These are phyloP conservation scores for Kodamaea leandrae DNA, from an alignment of 805 yeast genomes.

Conservation along the genomic window DNA sequence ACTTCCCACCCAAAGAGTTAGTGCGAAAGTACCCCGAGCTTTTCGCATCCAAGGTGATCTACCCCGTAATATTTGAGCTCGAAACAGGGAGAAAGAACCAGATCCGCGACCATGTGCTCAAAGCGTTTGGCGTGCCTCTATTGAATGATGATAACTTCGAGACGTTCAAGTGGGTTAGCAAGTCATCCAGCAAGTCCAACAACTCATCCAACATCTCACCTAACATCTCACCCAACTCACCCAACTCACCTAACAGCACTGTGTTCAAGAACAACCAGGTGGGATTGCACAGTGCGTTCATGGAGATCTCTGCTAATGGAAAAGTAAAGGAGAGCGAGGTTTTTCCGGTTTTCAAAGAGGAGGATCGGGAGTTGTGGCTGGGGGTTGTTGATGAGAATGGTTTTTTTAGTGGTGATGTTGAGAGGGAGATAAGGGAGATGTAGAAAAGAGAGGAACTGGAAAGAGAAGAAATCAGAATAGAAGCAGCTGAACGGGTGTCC, in stretches of 20 bases:
- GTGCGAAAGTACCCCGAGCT: constrained; percentile 14
- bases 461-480: not conserved
- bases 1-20: constrained; percentile 7
- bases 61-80: constrained; percentile 20
- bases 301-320: constrained; percentile 8
- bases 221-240: too few relatives aligned
- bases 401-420: not conserved
- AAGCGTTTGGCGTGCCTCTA: constrained; percentile 18
- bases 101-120: constrained; percentile 23
- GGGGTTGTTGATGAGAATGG: constrained; percentile 6
- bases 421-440: constrained; percentile 1
- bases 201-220: too few relatives aligned
- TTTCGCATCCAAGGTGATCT: constrained; percentile 12
- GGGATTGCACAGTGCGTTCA: constrained; percentile 21
- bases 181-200: too few relatives aligned
- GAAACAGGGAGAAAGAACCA: constrained; percentile 26
- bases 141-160: constrained; percentile 24
- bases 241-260: not conserved
- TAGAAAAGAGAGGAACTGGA: not conserved
- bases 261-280: constrained; percentile 21
- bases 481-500: not conserved
- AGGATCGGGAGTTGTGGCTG: constrained; percentile 11
- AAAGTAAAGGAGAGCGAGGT: constrained; percentile 1
- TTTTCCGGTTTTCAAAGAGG: constrained; percentile 3
- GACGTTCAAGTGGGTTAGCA: constrained; percentile 14